These are phyloP conservation scores for Penicillium carneum DNA, from an alignment of 2,329 filamentous ascomycete genomes.

Conservation along the genomic window DNA sequence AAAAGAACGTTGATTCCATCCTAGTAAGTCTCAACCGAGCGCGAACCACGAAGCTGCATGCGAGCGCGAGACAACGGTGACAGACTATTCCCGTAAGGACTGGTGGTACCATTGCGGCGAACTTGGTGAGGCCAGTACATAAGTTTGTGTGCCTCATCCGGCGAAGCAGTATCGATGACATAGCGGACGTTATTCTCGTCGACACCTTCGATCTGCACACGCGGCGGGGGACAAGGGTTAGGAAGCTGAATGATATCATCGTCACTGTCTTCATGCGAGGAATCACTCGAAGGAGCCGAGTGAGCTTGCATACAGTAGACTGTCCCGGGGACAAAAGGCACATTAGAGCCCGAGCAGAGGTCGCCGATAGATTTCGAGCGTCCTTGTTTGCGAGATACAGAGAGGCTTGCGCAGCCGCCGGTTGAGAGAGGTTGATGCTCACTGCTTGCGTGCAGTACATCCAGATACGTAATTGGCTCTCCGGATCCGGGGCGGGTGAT, in stretches of 20 bases:
- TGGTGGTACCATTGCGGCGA: slow-evolving; percentile 12
- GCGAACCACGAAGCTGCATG: slow-evolving; percentile 33
- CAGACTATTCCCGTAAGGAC: slow-evolving; percentile 26
- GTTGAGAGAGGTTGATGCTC: slow-evolving; percentile 24
- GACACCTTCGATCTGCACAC: slow-evolving; percentile 43
- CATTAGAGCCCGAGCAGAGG: slow-evolving; percentile 22
- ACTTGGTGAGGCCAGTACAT: slow-evolving; percentile 43
- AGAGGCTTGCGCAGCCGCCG: slow-evolving; percentile 10
- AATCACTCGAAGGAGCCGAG: slow-evolving; percentile 34
- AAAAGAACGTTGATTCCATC: neutral
- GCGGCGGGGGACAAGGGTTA: slow-evolving; percentile 34
- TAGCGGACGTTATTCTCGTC: slow-evolving; percentile 47
- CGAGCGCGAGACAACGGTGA: slow-evolving; percentile 31
- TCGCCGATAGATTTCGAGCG: slow-evolving; percentile 25
- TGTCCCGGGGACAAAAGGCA: slow-evolving; percentile 30
- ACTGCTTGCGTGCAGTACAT: slow-evolving; percentile 35
- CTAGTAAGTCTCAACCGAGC: slow-evolving; percentile 41
- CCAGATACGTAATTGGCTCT: slow-evolving; percentile 43
- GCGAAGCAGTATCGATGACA: slow-evolving; percentile 38
- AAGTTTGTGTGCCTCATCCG: slow-evolving; percentile 40
- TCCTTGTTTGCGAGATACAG: slow-evolving; percentile 15
- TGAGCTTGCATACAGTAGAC: slow-evolving; percentile 48
- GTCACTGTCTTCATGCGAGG: slow-evolving; percentile 41
- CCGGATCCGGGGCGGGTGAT: slow-evolving; percentile 8
- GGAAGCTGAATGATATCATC: slow-evolving; percentile 49